Evolutionary conservation across 768 basidiomycete genomes (phyloP).

Genomic region (Cystobasidium tubakii): DNA sequence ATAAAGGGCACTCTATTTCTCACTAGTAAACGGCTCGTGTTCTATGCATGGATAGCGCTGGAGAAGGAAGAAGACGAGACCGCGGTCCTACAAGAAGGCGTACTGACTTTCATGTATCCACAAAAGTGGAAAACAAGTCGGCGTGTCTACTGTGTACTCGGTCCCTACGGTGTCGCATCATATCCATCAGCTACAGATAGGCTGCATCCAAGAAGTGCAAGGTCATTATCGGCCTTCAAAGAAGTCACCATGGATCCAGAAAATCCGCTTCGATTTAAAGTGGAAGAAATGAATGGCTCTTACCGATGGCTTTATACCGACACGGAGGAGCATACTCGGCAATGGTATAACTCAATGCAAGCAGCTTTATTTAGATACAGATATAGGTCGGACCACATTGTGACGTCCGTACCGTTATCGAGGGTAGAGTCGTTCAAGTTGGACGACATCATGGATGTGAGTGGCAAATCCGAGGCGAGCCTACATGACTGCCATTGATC

Average conservation of each 20-base stretch:
- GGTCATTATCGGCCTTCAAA: background rate
- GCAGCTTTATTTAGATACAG: constrained; percentile 8
- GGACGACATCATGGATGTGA: constrained; percentile 10
- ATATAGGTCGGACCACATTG: background rate
- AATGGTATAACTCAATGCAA: background rate
- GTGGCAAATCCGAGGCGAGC: background rate
- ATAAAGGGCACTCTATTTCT: constrained; percentile 1
- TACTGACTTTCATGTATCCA: background rate
- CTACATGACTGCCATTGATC: background rate
- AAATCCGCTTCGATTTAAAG: background rate
- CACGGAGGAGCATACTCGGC: background rate
- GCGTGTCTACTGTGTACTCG: background rate
- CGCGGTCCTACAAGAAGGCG: background rate
- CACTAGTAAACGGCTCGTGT: background rate
- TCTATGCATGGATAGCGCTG: constrained; percentile 2
- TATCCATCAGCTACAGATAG: constrained; percentile 5
- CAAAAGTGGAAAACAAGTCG: background rate
- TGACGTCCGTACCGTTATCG: background rate
- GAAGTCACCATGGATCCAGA: background rate
- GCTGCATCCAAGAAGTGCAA: background rate
- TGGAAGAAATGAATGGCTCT: background rate
- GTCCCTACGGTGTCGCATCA: background rate
- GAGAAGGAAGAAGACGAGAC: constrained; percentile 4
- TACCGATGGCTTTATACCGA: background rate
- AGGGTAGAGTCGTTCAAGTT: background rate